Percentiles rank a stretch among this genome's conserved stretches.
Conservation (phyloP, 78 protist species). For the Dictyostelium brefeldianum region DNA sequence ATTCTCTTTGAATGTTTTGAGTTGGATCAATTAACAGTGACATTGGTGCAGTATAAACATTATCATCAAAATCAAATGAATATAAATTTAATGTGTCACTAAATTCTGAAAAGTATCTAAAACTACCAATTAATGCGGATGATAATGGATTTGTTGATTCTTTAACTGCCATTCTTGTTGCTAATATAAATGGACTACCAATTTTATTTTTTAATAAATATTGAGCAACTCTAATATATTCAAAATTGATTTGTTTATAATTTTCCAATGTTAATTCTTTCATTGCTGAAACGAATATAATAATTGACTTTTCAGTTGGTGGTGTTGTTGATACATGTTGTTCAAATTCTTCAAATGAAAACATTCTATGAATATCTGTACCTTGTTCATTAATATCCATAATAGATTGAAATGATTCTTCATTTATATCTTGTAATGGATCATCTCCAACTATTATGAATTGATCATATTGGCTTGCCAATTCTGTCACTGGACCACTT, state of each 20-base stretch:
- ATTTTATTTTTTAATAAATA: background rate
- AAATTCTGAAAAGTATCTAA: conserved; percentile 2
- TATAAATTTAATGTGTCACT: background rate
- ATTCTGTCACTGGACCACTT: background rate
- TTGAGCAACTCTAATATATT: background rate
- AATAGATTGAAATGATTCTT: background rate
- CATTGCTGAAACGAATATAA: background rate
- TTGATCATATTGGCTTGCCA: background rate
- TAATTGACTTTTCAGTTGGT: background rate
- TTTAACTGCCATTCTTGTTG: background rate
- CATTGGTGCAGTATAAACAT: background rate
- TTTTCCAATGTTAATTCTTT: background rate
- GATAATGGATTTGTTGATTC: background rate
- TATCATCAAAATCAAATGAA: conserved; percentile 1
- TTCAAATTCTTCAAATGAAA: background rate
- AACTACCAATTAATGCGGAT: background rate
- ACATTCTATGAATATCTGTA: background rate
- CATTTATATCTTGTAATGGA: background rate
- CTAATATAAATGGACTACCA: background rate
- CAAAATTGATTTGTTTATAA: background rate
- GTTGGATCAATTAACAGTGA: background rate
- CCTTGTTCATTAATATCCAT: conserved; percentile 8
- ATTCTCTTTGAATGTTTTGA: background rate
- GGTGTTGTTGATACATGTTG: background rate
- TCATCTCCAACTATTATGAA: background rate